Evolutionary conservation across 257 asterid genomes (phyloP).

Genomic region (Fraxinus pennsylvanica): DNA sequence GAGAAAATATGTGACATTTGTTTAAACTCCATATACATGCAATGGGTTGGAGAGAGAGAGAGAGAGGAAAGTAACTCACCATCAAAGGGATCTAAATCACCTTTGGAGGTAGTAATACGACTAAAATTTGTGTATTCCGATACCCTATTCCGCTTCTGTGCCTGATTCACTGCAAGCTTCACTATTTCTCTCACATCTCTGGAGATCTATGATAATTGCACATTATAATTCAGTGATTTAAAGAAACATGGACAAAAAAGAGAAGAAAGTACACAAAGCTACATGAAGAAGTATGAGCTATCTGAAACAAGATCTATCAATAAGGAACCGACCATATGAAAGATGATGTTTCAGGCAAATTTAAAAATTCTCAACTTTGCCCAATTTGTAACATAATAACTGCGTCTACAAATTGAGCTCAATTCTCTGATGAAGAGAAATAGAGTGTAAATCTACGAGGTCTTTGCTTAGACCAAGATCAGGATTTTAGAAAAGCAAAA

Average conservation of each 20-base stretch:
- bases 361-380: slow-evolving; percentile 20
- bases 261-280: not conserved
- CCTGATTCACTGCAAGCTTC: slow-evolving; percentile 83
- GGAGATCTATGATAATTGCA: slow-evolving; percentile 82
- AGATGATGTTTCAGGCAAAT: not conserved
- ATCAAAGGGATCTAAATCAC: slow-evolving; percentile 90
- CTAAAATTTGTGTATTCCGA: slow-evolving; percentile 79
- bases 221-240: slow-evolving; percentile 33
- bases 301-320: not conserved
- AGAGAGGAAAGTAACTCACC: slow-evolving; percentile 48
- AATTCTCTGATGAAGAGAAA: not conserved
- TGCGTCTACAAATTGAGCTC: slow-evolving; percentile 18
- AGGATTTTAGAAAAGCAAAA: not conserved
- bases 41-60: not conserved
- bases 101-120: slow-evolving; percentile 62
- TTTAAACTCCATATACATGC: slow-evolving; percentile 11
- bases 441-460: not conserved
- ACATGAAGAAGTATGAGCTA: not conserved
- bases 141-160: slow-evolving; percentile 64
- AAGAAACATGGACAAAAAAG: slow-evolving; percentile 14
- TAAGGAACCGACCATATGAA: not conserved
- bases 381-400: slow-evolving; percentile 3
- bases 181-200: slow-evolving; percentile 84
- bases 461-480: slow-evolving; percentile 8
- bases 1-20: slow-evolving; percentile 6